phyloP scores from a whole-genome alignment of 495 filamentous ascomycete species.

The Xylaria scruposa region DNA sequence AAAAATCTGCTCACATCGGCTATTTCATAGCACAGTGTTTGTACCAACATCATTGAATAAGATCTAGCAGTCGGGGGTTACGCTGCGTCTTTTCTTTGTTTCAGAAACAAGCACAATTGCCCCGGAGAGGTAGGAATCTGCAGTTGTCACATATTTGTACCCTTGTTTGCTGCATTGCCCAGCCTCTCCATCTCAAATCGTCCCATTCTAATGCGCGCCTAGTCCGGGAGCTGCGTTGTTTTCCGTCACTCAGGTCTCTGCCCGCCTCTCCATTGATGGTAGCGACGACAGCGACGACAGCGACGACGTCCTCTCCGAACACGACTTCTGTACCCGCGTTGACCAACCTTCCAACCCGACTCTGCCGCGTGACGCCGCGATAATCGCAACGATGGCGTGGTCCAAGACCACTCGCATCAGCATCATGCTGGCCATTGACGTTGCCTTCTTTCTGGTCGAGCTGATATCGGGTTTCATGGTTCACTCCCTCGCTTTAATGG shows the following conservation, averaged over 20 bases:
- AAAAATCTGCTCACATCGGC: not conserved
- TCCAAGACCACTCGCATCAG: conserved; percentile 92
- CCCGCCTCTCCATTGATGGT: not conserved
- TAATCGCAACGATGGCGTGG: conserved; percentile 70
- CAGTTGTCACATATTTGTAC: not conserved
- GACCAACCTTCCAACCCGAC: conserved; percentile 6
- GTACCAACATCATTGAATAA: not conserved
- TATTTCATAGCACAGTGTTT: not conserved
- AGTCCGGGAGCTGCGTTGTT: not conserved
- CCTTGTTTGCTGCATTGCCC: not conserved
- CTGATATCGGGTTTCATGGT: conserved; percentile 83
- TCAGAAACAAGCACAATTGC: not conserved
- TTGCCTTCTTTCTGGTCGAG: conserved; percentile 88
- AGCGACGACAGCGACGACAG: not conserved
- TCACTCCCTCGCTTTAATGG: conserved; percentile 89
- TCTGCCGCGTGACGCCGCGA: not conserved
- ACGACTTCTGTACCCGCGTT: conserved; percentile 3
- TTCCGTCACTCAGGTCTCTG: not conserved
- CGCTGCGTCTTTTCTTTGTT: not conserved
- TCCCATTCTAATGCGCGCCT: conserved; percentile 8
- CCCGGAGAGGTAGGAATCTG: not conserved
- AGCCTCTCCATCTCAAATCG: not conserved
- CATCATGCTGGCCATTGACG: conserved; percentile 90
- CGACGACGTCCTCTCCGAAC: conserved; percentile 9
- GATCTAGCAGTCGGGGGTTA: not conserved